A percentile compares a stretch with the other conserved stretches of the same genome.
Evolutionary conservation across 805 yeast genomes (phyloP).

Genomic region (Yarrowia porcina): DNA sequence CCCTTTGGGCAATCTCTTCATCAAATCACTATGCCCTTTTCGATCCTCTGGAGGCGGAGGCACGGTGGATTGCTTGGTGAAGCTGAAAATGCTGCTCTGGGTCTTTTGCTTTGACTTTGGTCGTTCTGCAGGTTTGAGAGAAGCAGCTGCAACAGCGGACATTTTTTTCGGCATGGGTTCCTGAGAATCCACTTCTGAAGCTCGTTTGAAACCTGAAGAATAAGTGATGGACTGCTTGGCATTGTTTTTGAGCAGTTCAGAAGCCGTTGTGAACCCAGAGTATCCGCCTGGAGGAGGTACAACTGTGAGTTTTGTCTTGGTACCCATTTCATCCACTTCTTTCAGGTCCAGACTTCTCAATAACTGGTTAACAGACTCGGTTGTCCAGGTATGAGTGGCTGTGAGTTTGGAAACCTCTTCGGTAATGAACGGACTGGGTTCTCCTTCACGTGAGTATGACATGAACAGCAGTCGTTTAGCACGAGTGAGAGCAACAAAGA

Average conservation of each 20-base stretch:
- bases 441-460: conserved; percentile 26
- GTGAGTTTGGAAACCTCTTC: not conserved
- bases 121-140: not conserved
- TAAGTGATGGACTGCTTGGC: not conserved
- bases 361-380: not conserved
- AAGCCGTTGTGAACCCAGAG: not conserved
- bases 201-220: not conserved
- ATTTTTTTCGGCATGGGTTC: not conserved
- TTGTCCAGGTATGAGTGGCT: not conserved
- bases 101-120: not conserved
- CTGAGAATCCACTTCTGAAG: not conserved
- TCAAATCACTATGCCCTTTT: not conserved
- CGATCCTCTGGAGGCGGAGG: not conserved
- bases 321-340: not conserved
- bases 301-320: not conserved
- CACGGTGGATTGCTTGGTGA: not conserved
- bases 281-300: not conserved
- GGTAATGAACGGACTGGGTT: not conserved
- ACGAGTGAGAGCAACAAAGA: conserved; percentile 86
- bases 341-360: not conserved
- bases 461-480: conserved; percentile 60
- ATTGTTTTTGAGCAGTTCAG: conserved; percentile 4
- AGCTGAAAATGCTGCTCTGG: conserved; percentile 17
- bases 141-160: not conserved
- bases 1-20: not conserved